Conservation (phyloP, 306 rosid genomes). For the Spatholobus suberectus region DNA sequence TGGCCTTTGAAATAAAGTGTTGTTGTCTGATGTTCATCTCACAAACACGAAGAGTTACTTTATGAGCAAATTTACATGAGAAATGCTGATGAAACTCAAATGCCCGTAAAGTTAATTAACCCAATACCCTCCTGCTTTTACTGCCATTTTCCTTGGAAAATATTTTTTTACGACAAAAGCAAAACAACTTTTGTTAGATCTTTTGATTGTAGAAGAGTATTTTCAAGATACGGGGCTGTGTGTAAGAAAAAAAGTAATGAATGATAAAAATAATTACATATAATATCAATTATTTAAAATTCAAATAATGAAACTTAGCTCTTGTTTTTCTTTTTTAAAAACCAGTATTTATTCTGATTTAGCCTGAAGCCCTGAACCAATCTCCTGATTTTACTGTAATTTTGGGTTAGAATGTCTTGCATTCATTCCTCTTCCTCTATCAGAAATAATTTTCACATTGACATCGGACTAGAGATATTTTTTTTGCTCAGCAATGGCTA, state of each 20-base stretch:
- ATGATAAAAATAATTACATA: neutral
- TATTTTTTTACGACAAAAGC: neutral
- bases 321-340: neutral
- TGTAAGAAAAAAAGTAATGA: neutral
- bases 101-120: neutral
- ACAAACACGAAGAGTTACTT: slow-evolving; percentile 36
- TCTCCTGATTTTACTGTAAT: neutral
- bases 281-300: neutral
- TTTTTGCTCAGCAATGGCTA: too few species aligned
- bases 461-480: too few species aligned
- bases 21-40: slow-evolving; percentile 68
- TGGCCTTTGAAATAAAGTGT: slow-evolving; percentile 92
- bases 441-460: too few species aligned
- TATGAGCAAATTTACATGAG: neutral
- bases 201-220: neutral
- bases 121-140: neutral
- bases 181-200: neutral
- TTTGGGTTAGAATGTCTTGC: neutral
- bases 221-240: neutral
- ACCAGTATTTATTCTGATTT: neutral
- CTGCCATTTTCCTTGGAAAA: neutral
- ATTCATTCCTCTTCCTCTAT: too few species aligned
- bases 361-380: neutral
- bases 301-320: neutral
- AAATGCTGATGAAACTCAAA: neutral